Percentiles rank a stretch among this genome's conserved stretches.
phyloP scores from a whole-genome alignment of 306 rosid genomes.

The Cajanus cajan region DNA sequence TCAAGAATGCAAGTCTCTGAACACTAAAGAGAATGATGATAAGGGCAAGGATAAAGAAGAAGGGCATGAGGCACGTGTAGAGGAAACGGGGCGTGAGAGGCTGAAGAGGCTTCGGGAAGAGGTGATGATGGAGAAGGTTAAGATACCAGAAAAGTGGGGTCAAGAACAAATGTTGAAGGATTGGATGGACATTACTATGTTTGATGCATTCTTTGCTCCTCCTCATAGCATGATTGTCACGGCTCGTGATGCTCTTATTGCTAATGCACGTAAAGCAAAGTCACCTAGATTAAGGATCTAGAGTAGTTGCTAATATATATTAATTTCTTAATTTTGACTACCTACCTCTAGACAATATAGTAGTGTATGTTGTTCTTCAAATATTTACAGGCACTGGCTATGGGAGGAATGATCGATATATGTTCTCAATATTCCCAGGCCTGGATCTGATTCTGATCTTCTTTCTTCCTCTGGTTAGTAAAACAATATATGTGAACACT shows the following conservation, averaged over 20 bases:
- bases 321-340: not conserved
- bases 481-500: not conserved
- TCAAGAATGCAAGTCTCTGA: conserved; percentile 8
- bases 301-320: conserved; percentile 1
- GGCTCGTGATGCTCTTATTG: conserved; percentile 72
- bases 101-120: conserved; percentile 64
- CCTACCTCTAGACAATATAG: not conserved
- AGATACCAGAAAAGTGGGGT: conserved; percentile 63
- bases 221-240: conserved; percentile 41
- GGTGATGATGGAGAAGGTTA: conserved; percentile 44
- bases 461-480: not conserved
- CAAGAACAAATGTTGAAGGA: conserved; percentile 57
- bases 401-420: not conserved
- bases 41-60: not conserved
- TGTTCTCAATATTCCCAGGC: not conserved
- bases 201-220: conserved; percentile 58
- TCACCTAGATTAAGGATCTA: conserved; percentile 46
- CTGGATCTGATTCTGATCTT: not conserved
- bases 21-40: not conserved
- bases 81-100: conserved; percentile 48
- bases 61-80: not conserved
- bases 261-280: conserved; percentile 43
- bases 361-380: not conserved
- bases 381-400: not conserved
- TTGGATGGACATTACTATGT: conserved; percentile 56